Evolutionary conservation across 139 green algal genomes (phyloP).

Genomic region (Deuterostichococcus epilithicus): DNA sequence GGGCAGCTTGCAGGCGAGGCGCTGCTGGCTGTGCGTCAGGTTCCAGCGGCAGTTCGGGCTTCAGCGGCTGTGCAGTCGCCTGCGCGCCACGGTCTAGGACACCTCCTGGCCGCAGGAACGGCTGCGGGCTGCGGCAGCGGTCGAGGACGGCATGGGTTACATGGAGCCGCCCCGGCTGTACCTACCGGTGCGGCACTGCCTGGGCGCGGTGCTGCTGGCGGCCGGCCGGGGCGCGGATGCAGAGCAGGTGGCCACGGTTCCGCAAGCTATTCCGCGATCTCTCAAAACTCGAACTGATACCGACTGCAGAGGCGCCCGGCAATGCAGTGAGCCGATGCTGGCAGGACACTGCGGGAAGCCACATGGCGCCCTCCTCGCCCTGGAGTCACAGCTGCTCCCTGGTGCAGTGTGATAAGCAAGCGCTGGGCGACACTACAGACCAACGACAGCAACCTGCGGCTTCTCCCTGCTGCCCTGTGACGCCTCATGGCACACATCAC

Average conservation of each 20-base stretch:
- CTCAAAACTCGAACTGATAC: background rate
- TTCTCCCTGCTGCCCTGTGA: background rate
- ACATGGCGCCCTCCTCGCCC: background rate
- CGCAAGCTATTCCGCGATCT: background rate
- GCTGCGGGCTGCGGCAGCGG: constrained; percentile 12
- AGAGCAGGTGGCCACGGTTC: constrained; percentile 4
- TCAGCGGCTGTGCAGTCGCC: too few species aligned
- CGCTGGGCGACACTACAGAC: background rate
- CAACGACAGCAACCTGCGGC: background rate
- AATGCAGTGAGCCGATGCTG: background rate
- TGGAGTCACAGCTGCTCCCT: background rate
- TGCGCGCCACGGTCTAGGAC: too few species aligned
- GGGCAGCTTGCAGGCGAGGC: too few species aligned
- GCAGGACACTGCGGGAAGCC: background rate
- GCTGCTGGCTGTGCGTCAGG: too few species aligned
- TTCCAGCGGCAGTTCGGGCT: too few species aligned
- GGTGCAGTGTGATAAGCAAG: background rate
- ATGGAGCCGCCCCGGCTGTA: constrained; percentile 51
- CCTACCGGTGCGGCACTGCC: constrained; percentile 46
- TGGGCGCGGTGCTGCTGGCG: constrained; percentile 41
- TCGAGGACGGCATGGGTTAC: constrained; percentile 39
- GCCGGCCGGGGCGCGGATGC: constrained; percentile 5
- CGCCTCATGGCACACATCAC: background rate
- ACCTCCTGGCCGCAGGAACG: background rate
- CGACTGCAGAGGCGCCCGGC: background rate